phyloP scores from a whole-genome alignment of 2,329 filamentous ascomycete species.

The Trichoderma harzianum region DNA sequence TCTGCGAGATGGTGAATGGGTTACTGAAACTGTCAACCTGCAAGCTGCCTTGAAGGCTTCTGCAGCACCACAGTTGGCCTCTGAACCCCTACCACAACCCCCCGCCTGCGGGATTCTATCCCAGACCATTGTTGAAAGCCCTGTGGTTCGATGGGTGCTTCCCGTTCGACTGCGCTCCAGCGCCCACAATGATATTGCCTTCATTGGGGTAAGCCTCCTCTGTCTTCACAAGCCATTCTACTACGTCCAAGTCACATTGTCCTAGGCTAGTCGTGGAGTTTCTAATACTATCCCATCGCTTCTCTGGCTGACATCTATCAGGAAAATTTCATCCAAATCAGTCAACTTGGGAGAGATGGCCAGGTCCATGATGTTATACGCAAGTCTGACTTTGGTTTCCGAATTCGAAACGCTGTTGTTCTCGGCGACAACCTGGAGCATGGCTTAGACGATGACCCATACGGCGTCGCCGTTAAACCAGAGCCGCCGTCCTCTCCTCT shows the following conservation, averaged over 20 bases:
- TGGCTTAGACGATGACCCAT: conserved; percentile 32
- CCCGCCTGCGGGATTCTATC: conserved; percentile 71
- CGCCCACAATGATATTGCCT: conserved; percentile 75
- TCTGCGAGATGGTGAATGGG: conserved; percentile 54
- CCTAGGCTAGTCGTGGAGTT: not conserved
- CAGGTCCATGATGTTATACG: conserved; percentile 72
- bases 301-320: conserved; percentile 28
- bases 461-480: conserved; percentile 32
- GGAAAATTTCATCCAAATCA: conserved; percentile 78
- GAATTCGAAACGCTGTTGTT: conserved; percentile 75
- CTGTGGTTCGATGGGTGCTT: conserved; percentile 71
- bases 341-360: conserved; percentile 66
- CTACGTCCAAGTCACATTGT: not conserved
- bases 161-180: conserved; percentile 72
- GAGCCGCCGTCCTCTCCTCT: conserved; percentile 41
- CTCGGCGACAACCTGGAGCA: conserved; percentile 57
- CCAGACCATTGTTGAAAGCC: conserved; percentile 72
- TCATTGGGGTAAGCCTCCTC: conserved; percentile 65
- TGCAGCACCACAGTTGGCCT: conserved; percentile 30
- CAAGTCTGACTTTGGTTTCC: conserved; percentile 73
- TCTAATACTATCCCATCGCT: not conserved
- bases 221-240: not conserved
- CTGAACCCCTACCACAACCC: conserved; percentile 34
- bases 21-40: conserved; percentile 50
- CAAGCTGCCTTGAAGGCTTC: conserved; percentile 41